Evolutionary conservation across 164 flowering plant species (phyloP).

Genomic region (Nelumbo lutea): DNA sequence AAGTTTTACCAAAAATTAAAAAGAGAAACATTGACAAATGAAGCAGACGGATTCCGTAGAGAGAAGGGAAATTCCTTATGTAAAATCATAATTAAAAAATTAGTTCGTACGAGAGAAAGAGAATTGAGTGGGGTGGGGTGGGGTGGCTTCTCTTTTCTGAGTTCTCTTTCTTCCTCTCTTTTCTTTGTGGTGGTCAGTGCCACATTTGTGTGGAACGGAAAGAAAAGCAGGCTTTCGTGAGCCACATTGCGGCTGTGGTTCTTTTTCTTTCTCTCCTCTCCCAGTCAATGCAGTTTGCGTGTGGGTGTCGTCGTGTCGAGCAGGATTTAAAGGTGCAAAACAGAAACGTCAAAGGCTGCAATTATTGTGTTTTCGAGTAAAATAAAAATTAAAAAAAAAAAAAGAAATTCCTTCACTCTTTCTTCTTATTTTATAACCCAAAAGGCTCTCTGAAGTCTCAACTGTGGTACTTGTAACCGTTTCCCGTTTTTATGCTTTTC

Average conservation of each 20-base stretch:
- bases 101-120: not conserved
- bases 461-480: too few species aligned
- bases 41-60: not conserved
- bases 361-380: constrained; percentile 43
- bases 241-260: constrained; percentile 37
- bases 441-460: too few species aligned
- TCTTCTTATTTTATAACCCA: not conserved
- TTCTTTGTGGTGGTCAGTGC: constrained; percentile 16
- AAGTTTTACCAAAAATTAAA: constrained; percentile 3
- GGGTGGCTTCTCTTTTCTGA: too few species aligned
- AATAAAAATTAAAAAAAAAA: not conserved
- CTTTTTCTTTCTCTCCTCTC: constrained; percentile 3
- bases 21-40: not conserved
- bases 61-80: constrained; percentile 6
- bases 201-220: constrained; percentile 24
- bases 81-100: not conserved
- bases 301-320: constrained; percentile 50
- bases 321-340: constrained; percentile 36
- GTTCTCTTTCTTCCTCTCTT: constrained; percentile 16
- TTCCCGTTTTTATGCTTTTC: too few species aligned
- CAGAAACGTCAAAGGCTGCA: constrained; percentile 59
- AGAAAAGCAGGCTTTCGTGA: constrained; percentile 25
- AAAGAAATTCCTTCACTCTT: not conserved
- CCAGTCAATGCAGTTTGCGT: constrained; percentile 64
- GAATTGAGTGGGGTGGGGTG: not conserved